Base-by-base conservation (phyloP, 2,329 filamentous ascomycete genomes). In the Botrytis sinoallii region DNA sequence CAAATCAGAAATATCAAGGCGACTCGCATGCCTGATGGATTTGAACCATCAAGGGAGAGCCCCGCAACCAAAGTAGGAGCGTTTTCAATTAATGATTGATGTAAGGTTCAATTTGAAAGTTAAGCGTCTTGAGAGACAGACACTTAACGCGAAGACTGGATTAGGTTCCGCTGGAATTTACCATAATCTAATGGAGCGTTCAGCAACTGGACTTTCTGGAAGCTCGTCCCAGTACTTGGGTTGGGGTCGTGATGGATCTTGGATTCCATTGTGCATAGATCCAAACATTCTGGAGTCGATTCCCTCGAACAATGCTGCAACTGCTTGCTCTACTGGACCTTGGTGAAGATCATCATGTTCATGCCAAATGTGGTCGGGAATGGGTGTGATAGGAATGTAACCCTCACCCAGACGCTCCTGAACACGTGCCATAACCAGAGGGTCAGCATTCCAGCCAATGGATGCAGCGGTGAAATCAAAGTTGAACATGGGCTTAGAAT, bases 11-110 rank as follows among this genome's bases (percentile, higher is more conserved):
- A 59, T 40, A 29, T 67, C 61, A 63, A 48, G 40, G 70, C 52
- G 29, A 52, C 48, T 59, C 64, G 38, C 70, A 72, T 72, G 70
- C 70, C 63, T 60, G 70, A 59, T 72, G 61, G 61, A 71, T 40
- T 66, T 35, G 32, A 66, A 52, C 48, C 70, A 66, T 38, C 70
- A 66, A 72, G 70, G 61, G 64, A 67, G 70, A 44, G 46, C 48
- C 70, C 40, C 70, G 48, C 60, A 71, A 42, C 70, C 70, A 71
- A 35, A 71, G 70, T 72, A 72, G 70, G 70, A 44, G 70, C 40
- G 70, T 72, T 72, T 72, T 72, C 61, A 59, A 65, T 57, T 20
- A 57, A 29, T 40, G 25, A 40, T 14, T 42, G 25, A 22, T 6
- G 32, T 42, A 9, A 38, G 59, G 22, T 40, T 61, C 35, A 38